Evolutionary conservation across 768 basidiomycete genomes (phyloP).

Genomic region (Leucocoprinus leucothites): DNA sequence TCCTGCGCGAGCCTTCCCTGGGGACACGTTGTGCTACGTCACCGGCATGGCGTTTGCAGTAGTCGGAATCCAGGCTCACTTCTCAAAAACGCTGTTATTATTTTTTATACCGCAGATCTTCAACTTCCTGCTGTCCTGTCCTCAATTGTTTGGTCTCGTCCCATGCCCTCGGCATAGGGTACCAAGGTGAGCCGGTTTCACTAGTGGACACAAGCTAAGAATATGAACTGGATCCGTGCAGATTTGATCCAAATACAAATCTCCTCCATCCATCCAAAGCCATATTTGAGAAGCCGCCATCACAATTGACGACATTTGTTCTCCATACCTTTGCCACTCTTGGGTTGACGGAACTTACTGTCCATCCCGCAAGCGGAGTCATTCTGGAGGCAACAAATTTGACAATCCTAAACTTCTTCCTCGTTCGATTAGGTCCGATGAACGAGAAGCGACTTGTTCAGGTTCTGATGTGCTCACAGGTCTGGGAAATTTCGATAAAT

Average conservation of each 20-base stretch:
- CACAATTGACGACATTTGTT: conserved; percentile 46
- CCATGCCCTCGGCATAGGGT: conserved; percentile 93
- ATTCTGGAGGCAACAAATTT: conserved; percentile 82
- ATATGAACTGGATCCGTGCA: conserved; percentile 25
- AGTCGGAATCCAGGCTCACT: conserved; percentile 95
- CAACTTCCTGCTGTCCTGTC: conserved; percentile 93
- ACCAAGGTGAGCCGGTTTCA: conserved; percentile 58
- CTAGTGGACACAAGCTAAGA: conserved; percentile 5
- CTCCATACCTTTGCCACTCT: conserved; percentile 61
- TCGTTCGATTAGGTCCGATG: conserved; percentile 82
- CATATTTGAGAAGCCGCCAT: conserved; percentile 56
- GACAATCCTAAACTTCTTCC: conserved; percentile 85
- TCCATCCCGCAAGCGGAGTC: conserved; percentile 48
- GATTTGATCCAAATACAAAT: conserved; percentile 73
- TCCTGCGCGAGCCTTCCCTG: conserved; percentile 91
- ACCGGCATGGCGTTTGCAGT: conserved; percentile 99
- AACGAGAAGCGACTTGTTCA: conserved; percentile 77
- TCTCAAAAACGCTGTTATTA: conserved; percentile 91
- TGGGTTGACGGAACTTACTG: conserved; percentile 63
- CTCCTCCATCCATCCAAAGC: conserved; percentile 77
- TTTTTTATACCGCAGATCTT: conserved; percentile 99
- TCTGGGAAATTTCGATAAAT: conserved; percentile 21
- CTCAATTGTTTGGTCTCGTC: conserved; percentile 92
- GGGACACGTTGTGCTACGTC: conserved; percentile 97
- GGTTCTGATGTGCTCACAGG: conserved; percentile 73